Evolutionary conservation across 768 basidiomycete species (phyloP).

Genomic region (Phaffia australis): DNA sequence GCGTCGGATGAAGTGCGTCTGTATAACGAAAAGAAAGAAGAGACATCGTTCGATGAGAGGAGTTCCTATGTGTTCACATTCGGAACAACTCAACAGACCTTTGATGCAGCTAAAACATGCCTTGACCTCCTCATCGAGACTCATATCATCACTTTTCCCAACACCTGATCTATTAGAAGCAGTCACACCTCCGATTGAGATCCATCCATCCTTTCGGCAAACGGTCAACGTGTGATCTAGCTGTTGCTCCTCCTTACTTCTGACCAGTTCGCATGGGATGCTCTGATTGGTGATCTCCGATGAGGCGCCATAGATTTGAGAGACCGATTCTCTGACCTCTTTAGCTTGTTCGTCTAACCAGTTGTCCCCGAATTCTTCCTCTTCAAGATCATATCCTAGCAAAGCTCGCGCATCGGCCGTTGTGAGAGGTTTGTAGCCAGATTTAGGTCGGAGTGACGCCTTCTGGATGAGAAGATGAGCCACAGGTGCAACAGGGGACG

Average conservation of each 20-base stretch:
- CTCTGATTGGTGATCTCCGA: conserved; percentile 40
- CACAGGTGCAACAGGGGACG: conserved; percentile 61
- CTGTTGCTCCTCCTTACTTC: too few species aligned
- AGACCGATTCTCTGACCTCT: conserved; percentile 27
- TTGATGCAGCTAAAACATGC: conserved; percentile 24
- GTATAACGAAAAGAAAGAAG: conserved; percentile 15
- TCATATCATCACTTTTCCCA: neutral
- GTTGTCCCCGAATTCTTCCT: neutral
- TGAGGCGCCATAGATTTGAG: conserved; percentile 39
- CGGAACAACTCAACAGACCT: neutral
- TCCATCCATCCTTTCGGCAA: neutral
- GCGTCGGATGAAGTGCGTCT: conserved; percentile 53
- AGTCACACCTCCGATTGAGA: conserved; percentile 2
- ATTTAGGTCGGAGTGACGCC: conserved; percentile 55
- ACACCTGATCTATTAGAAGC: neutral
- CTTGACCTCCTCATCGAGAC: neutral
- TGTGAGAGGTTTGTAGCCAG: conserved; percentile 28
- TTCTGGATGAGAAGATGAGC: conserved; percentile 74
- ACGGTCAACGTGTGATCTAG: neutral
- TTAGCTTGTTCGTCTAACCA: neutral
- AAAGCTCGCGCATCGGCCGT: conserved; percentile 30
- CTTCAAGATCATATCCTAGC: conserved; percentile 28
- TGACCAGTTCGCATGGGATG: too few species aligned
- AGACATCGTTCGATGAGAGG: neutral
- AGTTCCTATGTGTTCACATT: neutral